Evolutionary conservation across 2,329 filamentous ascomycete genomes (phyloP).

Genomic region (Stenocarpella maydis): DNA sequence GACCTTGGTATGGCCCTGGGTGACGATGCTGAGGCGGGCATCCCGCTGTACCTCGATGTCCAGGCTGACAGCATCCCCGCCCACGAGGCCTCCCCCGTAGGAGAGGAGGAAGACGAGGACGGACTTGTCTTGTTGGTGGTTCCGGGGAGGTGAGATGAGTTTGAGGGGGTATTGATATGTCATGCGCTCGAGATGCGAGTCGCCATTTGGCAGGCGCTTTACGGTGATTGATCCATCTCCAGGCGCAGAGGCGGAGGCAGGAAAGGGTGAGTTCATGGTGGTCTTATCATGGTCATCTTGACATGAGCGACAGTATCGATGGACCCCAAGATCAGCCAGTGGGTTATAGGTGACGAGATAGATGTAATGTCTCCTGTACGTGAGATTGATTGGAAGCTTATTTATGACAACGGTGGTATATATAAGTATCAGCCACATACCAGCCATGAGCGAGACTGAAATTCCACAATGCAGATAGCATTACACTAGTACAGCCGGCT

Average conservation of each 20-base stretch:
- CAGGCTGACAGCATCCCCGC: slow-evolving; percentile 83
- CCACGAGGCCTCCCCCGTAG: slow-evolving; percentile 92
- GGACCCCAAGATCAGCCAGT: neutral
- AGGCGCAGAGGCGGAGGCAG: slow-evolving; percentile 74
- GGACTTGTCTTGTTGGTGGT: slow-evolving; percentile 66
- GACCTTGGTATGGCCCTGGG: slow-evolving; percentile 90
- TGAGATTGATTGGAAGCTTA: neutral
- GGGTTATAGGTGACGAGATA: no score
- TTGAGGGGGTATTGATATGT: slow-evolving; percentile 96
- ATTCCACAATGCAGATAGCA: neutral
- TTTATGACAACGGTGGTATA: neutral
- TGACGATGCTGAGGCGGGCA: slow-evolving; percentile 73
- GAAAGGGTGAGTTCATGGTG: slow-evolving; percentile 75
- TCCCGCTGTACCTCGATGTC: slow-evolving; percentile 68
- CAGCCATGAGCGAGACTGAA: neutral
- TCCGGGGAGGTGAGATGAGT: slow-evolving; percentile 80
- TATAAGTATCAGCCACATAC: no score
- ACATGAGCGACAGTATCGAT: slow-evolving; percentile 11
- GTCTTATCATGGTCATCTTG: slow-evolving; percentile 48
- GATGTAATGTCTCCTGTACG: no score
- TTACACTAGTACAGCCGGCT: slow-evolving; percentile 14
- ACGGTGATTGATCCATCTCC: slow-evolving; percentile 83
- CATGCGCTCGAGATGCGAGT: slow-evolving; percentile 76
- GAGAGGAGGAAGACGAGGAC: slow-evolving; percentile 89
- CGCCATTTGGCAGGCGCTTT: slow-evolving; percentile 73